phyloP scores from a whole-genome alignment of 1,284 basidiomycete species.

The Gastroboletus turbinatus region DNA sequence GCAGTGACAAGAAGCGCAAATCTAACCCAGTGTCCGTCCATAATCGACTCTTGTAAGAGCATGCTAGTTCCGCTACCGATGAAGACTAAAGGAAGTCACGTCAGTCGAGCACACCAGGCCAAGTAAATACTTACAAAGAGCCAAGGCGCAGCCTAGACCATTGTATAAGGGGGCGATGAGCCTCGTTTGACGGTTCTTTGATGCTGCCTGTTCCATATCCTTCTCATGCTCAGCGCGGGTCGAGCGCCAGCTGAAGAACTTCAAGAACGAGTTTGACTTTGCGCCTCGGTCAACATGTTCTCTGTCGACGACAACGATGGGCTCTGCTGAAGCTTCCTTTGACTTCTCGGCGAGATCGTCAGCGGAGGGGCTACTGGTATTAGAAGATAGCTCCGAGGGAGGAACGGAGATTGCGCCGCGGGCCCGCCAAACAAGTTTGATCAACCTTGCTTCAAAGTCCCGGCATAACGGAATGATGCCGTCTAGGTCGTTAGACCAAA shows the following conservation, averaged over 20 bases:
- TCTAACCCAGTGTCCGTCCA: constrained; percentile 63
- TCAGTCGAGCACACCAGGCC: constrained; percentile 11
- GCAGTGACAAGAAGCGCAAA: constrained; percentile 63
- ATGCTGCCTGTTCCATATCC: constrained; percentile 51
- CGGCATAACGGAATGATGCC: constrained; percentile 64
- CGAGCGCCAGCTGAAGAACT: constrained; percentile 37
- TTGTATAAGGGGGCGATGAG: constrained; percentile 78
- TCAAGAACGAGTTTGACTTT: constrained; percentile 27
- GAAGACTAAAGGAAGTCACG: constrained; percentile 47
- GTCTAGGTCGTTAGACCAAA: constrained; percentile 78
- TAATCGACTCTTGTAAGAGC: constrained; percentile 62
- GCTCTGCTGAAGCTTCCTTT: constrained; percentile 25
- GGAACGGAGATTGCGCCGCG: constrained; percentile 36
- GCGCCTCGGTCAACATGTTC: constrained; percentile 22
- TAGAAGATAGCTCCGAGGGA: constrained; percentile 48
- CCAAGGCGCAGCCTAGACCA: constrained; percentile 68
- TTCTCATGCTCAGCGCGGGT: constrained; percentile 21
- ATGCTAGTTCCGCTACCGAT: constrained; percentile 53
- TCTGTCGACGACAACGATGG: constrained; percentile 30
- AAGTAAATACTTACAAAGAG: constrained; percentile 49
- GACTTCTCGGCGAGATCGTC: constrained; percentile 52
- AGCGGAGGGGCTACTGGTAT: constrained; percentile 49
- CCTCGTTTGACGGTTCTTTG: constrained; percentile 45
- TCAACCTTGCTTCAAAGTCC: constrained; percentile 75
- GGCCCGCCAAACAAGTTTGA: constrained; percentile 76